Conservation (phyloP, 768 basidiomycete genomes). For the Kwoniella shandongensis region DNA sequence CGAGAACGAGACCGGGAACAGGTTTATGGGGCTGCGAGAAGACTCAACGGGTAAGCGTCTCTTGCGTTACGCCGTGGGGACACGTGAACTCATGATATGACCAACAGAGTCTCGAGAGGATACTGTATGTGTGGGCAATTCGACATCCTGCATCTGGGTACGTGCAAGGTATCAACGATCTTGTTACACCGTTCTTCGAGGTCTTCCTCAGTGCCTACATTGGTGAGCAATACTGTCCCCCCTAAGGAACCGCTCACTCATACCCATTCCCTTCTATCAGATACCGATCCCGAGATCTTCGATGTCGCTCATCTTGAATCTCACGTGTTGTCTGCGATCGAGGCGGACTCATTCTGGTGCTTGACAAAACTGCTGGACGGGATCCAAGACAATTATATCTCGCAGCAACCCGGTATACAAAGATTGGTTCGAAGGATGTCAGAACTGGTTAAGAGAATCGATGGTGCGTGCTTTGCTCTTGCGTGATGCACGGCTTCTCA, state of each 20-base stretch:
- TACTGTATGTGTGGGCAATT: conserved; percentile 98
- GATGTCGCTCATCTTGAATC: conserved; percentile 74
- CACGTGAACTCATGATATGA: not conserved
- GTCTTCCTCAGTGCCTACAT: conserved; percentile 95
- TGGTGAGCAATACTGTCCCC: conserved; percentile 58
- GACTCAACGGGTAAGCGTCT: conserved; percentile 76
- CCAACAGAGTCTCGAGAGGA: conserved; percentile 79
- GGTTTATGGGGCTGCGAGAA: conserved; percentile 83
- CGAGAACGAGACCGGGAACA: conserved; percentile 88
- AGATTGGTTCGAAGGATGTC: conserved; percentile 90
- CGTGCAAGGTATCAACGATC: conserved; percentile 98
- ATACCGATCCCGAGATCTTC: conserved; percentile 84
- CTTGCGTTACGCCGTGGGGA: not conserved
- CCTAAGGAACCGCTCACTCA: not conserved
- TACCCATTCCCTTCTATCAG: conserved; percentile 55
- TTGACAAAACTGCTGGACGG: conserved; percentile 91
- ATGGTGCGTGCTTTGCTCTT: conserved; percentile 39
- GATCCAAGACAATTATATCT: conserved; percentile 98
- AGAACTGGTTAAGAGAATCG: conserved; percentile 67
- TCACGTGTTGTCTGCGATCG: conserved; percentile 74
- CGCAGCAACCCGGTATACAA: conserved; percentile 93
- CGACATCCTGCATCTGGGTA: conserved; percentile 97
- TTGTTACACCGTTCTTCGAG: conserved; percentile 96
- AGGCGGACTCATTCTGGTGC: conserved; percentile 99
- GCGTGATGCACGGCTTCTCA: not conserved